Evolutionary conservation across 495 filamentous ascomycete genomes (phyloP).

Genomic region (Parathielavia hyrcaniae): DNA sequence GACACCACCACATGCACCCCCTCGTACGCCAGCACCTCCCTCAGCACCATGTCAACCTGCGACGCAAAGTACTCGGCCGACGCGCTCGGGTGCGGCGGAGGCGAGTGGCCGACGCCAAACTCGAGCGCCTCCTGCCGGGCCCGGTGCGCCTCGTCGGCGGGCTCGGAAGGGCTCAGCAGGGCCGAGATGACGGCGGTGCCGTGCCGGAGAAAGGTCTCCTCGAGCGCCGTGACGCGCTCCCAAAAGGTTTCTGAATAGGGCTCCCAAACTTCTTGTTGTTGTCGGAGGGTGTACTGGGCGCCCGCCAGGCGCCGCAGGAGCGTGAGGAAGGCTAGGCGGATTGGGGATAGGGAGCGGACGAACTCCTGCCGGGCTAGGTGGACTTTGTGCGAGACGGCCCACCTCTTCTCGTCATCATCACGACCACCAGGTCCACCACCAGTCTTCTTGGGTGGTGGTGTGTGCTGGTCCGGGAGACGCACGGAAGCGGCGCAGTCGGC

Average conservation of each 20-base stretch:
- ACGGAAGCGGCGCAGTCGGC: conserved; percentile 8
- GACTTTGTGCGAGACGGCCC: neutral
- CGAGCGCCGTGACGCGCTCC: conserved; percentile 8
- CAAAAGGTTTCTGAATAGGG: neutral
- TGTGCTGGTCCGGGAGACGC: neutral
- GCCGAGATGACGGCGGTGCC: conserved; percentile 6
- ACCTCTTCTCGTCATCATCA: neutral
- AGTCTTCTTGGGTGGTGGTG: neutral
- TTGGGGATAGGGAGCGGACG: conserved; percentile 6
- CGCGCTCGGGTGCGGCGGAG: neutral
- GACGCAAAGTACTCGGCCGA: conserved; percentile 1
- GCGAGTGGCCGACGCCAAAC: neutral
- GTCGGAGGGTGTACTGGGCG: neutral
- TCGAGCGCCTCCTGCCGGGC: neutral
- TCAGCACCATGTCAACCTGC: neutral
- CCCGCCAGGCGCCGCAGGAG: conserved; percentile 1
- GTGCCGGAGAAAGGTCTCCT: conserved; percentile 8
- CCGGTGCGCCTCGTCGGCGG: neutral
- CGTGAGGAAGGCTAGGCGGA: conserved; percentile 10
- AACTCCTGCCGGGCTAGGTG: conserved; percentile 3
- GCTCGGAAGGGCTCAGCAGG: conserved; percentile 3
- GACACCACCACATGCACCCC: neutral
- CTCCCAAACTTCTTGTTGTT: neutral
- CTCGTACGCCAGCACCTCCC: conserved; percentile 9
- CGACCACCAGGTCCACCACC: too few relatives aligned